Evolutionary conservation across 2,329 filamentous ascomycete genomes (phyloP).

Genomic region (Ophiostoma fasciatum): DNA sequence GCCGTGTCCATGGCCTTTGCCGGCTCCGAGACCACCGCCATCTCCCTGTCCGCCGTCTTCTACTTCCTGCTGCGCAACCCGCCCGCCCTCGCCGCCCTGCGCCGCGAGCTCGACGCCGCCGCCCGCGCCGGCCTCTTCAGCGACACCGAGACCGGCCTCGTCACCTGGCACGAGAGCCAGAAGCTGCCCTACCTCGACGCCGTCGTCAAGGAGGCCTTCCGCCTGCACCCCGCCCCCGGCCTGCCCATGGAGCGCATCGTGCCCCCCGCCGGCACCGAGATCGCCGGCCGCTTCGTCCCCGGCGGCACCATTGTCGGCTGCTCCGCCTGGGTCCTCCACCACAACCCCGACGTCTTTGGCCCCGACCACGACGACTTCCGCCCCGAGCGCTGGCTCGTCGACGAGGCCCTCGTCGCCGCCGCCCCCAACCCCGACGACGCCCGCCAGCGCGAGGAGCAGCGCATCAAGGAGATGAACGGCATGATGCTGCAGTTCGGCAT

Average conservation of each 20-base stretch:
- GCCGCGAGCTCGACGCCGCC: conserved; percentile 47
- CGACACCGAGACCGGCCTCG: conserved; percentile 40
- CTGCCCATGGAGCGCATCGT: conserved; percentile 61
- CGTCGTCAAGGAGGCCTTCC: conserved; percentile 63
- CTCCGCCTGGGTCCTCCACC: conserved; percentile 62
- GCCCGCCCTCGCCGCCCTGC: conserved; percentile 35
- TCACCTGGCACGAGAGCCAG: conserved; percentile 56
- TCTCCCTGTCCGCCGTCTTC: conserved; percentile 55
- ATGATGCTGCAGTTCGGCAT: conserved; percentile 63
- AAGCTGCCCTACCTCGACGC: conserved; percentile 63
- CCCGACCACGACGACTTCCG: conserved; percentile 48
- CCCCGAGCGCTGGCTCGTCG: conserved; percentile 51
- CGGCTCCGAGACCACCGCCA: conserved; percentile 67
- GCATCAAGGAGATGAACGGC: conserved; percentile 51
- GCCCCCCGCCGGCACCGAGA: conserved; percentile 46
- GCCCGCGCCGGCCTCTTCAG: conserved; percentile 34
- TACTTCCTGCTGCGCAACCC: conserved; percentile 59
- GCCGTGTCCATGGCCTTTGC: conserved; percentile 61
- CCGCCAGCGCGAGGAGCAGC: conserved; percentile 29
- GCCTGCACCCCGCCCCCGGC: conserved; percentile 59
- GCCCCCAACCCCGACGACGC: conserved; percentile 6
- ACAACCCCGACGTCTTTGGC: conserved; percentile 52
- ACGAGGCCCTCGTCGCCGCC: conserved; percentile 18
- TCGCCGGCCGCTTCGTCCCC: conserved; percentile 45
- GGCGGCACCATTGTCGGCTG: conserved; percentile 63